Base-by-base conservation (phyloP, 129 eudicot genomes). In the Pulicaria dysenterica region DNA sequence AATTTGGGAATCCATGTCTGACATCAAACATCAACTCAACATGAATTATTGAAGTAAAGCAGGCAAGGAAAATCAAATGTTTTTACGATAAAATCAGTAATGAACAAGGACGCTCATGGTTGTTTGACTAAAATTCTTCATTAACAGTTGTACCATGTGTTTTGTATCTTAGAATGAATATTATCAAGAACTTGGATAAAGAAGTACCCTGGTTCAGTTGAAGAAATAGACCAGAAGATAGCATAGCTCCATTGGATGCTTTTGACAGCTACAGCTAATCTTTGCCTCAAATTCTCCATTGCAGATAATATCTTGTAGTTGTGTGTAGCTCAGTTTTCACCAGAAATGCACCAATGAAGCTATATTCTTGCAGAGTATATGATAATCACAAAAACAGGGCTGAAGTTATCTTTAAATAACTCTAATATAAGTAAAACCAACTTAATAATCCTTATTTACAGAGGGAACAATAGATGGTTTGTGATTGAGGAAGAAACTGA, bases 191-290 rank as follows among this genome's bases (percentile, higher is more conserved):
- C 10, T 15, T 64, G 9, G 14, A 39, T 34, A 45, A 12, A 50
- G 42, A 53, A 14, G 41, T 86, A 92, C 98, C 90, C 91, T 7
- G 86, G 81, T 58, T 86, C 73, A 40, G 48, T 72, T 13, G 86
- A 64, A n/a, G 98, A 87, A 67, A 73, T 53, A 54, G 96, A 83
- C 98, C 98, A 92, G 81, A 92, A 92, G 69, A 92, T 87, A 53
- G 94, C 96, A 85, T 92, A 92, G 73, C 95, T 89, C 98, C 98
- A 92, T 69, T 92, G 89, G 55, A 87, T 83, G 77, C 84, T 80
- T 80, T 82, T 86, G 73, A 89, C 84, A 79, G 89, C 89, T 69
- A 80, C 69, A 81, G 91, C 95, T 72, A 92, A 84, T 77, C 76
- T 85, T 67, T 76, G 80, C 75, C 89, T 87, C 50, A 89, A 67